Base-by-base conservation (phyloP, 371 early-diverging fungal species). In the Mucor saturninus region DNA sequence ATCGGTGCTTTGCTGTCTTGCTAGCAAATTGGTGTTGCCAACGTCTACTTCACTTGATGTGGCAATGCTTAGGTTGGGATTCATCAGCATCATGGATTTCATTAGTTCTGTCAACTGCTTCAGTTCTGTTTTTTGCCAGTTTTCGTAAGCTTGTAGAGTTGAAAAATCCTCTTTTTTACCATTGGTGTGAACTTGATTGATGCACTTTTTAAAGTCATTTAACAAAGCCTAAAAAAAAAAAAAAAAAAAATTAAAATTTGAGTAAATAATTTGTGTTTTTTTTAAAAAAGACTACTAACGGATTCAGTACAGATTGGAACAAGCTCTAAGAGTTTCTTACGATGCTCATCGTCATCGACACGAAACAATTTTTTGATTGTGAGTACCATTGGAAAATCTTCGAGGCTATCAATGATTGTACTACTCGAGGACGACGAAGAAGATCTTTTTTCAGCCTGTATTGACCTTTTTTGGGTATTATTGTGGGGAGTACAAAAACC, bases 81-180 rank as follows among this genome's bases (percentile, higher is more conserved):
- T 80, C 62, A 72, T 67, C 6, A 79, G 53, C 73, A 78, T 82
- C 29, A 80, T 55, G 1, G 76, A 46, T 21, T 46, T 77, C 78
- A 82, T 79, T 45, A 82, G 48, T 39, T 75, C 83, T 8, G 72
- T 67, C 30, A 82, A 46, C 14, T 82, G 76, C 26, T 79, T 76
- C 42, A 74, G 67, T 52, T 82, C 83, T 52, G 78, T 71, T 28
- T 71, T 71, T 26, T 74, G 62, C 83, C 83, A 82, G 31, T 66
- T 71, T 35, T 82, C 80, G 45, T 79, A 80, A 4, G 72, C 74
- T 32, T 73, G 69, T 40, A 72, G 68, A 11, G 50, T 68, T 28
- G 78, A 61, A 42, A 79, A 82, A 73, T 82, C 83, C 29, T 79
- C 78, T 48, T 75, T 68, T 67, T 78, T 71, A 3, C 78, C 80